Percentiles rank a stretch among this genome's conserved stretches.
These are phyloP conservation scores for Globisporangium paddicum DNA, from an alignment of 352 stramenopile species.

Conservation along the genomic window DNA sequence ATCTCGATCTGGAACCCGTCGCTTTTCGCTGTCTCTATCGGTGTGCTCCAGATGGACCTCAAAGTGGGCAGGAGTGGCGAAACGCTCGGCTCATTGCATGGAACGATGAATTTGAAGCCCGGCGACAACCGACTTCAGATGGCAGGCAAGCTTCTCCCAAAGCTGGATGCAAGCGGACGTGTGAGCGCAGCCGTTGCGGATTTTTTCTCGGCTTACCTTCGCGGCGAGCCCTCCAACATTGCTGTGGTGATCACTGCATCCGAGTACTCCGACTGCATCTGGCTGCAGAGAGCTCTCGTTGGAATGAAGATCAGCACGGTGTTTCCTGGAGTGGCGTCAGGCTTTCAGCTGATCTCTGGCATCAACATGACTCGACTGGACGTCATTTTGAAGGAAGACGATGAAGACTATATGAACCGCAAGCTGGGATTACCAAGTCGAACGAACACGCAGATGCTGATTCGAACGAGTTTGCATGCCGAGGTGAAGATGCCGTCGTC, in stretches of 20 bases:
- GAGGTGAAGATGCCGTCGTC: conserved; percentile 67
- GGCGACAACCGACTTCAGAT: conserved; percentile 49
- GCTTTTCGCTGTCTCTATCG: conserved; percentile 63
- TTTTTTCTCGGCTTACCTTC: conserved; percentile 73
- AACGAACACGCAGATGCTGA: conserved; percentile 68
- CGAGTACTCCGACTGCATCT: conserved; percentile 50
- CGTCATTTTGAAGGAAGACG: conserved; percentile 41
- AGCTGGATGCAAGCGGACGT: conserved; percentile 27
- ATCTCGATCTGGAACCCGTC: conserved; percentile 73
- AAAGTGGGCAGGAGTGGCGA: conserved; percentile 26
- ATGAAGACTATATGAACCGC: background rate
- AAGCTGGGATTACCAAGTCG: conserved; percentile 6
- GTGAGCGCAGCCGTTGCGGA: conserved; percentile 42
- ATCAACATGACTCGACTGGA: conserved; percentile 71
- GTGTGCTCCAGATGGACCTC: conserved; percentile 51
- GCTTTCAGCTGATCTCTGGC: conserved; percentile 59
- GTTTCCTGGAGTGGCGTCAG: conserved; percentile 52
- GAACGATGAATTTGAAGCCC: conserved; percentile 49
- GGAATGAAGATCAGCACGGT: conserved; percentile 55
- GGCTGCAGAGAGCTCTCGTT: conserved; percentile 56
- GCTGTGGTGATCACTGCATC: conserved; percentile 43
- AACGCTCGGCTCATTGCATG: conserved; percentile 42
- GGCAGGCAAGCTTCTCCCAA: conserved; percentile 41
- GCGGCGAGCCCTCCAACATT: conserved; percentile 48
- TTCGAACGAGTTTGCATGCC: conserved; percentile 62